These are phyloP conservation scores for Bombardia bombarda DNA, from an alignment of 495 filamentous ascomycete species.

Conservation along the genomic window DNA sequence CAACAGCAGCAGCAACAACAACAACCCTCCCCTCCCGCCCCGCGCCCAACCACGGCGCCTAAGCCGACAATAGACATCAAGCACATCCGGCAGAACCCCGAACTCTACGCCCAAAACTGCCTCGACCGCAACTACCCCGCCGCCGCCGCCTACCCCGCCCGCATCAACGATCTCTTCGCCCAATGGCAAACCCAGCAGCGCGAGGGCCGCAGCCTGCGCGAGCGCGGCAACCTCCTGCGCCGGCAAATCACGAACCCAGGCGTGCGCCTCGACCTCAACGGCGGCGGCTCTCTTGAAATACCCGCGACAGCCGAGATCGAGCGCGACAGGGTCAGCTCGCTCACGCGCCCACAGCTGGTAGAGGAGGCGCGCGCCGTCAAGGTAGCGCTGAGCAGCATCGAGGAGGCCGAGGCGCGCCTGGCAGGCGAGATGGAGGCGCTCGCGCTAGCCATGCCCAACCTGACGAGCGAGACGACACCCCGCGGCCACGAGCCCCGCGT, in stretches of 20 bases:
- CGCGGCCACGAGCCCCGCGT: constrained; percentile 49
- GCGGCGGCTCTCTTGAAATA: constrained; percentile 26
- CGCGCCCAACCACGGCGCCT: constrained; percentile 61
- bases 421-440: constrained; percentile 62
- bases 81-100: constrained; percentile 75
- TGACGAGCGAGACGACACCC: constrained; percentile 70
- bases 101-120: constrained; percentile 75
- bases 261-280: constrained; percentile 25
- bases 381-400: constrained; percentile 49
- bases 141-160: constrained; percentile 55
- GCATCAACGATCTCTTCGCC: constrained; percentile 62
- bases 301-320: too few relatives aligned
- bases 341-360: constrained; percentile 42
- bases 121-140: constrained; percentile 72
- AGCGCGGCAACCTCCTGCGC: constrained; percentile 48
- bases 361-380: constrained; percentile 66
- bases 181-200: constrained; percentile 52
- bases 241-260: constrained; percentile 39
- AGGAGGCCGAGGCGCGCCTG: constrained; percentile 49
- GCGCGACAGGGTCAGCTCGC: constrained; percentile 12
- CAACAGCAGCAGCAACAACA: constrained; percentile 3
- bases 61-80: constrained; percentile 75
- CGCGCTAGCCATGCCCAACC: constrained; percentile 77
- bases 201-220: constrained; percentile 46
- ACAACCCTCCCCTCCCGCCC: not conserved